Evolutionary conservation across 2,329 filamentous ascomycete species (phyloP).

Genomic region (Fusarium goolgardi): DNA sequence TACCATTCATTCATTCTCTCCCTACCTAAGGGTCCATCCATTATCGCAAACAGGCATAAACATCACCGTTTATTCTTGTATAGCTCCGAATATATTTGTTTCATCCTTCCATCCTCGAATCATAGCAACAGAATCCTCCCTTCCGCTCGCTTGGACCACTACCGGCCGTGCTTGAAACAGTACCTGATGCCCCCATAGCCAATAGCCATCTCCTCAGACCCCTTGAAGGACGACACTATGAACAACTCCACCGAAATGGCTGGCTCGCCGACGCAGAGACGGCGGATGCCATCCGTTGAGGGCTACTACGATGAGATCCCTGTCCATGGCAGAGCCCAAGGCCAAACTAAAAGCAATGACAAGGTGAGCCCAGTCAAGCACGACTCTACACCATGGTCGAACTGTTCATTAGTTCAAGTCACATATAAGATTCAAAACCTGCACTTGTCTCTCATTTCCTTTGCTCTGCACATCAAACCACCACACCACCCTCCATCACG

Average conservation of each 20-base stretch:
- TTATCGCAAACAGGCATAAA: neutral
- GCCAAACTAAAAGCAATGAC: slow-evolving; percentile 4
- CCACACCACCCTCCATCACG: slow-evolving; percentile 27
- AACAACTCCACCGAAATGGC: slow-evolving; percentile 35
- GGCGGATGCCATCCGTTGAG: slow-evolving; percentile 29
- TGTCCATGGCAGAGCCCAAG: slow-evolving; percentile 20
- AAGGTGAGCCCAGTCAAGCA: slow-evolving; percentile 27
- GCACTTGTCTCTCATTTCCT: slow-evolving; percentile 14
- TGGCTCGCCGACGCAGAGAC: slow-evolving; percentile 33
- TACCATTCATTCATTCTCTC: neutral
- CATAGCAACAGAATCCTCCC: neutral
- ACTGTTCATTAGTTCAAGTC: slow-evolving; percentile 9
- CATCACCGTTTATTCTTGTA: neutral
- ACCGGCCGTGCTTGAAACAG: slow-evolving; percentile 36
- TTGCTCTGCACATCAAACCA: slow-evolving; percentile 15
- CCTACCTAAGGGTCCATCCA: neutral
- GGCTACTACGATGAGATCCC: slow-evolving; percentile 36
- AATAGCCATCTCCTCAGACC: slow-evolving; percentile 34
- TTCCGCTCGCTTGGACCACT: slow-evolving; percentile 22
- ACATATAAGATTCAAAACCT: slow-evolving; percentile 28
- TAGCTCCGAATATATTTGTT: slow-evolving; percentile 12
- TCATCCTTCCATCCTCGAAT: slow-evolving; percentile 21
- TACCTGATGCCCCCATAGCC: slow-evolving; percentile 28
- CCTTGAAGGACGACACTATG: slow-evolving; percentile 30
- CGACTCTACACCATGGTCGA: neutral